Evolutionary conservation across 192 early-diverging fungal species (phyloP), one percentile per base, ranked within the genome.

Genomic region (Umbelopsis vinacea): DNA sequence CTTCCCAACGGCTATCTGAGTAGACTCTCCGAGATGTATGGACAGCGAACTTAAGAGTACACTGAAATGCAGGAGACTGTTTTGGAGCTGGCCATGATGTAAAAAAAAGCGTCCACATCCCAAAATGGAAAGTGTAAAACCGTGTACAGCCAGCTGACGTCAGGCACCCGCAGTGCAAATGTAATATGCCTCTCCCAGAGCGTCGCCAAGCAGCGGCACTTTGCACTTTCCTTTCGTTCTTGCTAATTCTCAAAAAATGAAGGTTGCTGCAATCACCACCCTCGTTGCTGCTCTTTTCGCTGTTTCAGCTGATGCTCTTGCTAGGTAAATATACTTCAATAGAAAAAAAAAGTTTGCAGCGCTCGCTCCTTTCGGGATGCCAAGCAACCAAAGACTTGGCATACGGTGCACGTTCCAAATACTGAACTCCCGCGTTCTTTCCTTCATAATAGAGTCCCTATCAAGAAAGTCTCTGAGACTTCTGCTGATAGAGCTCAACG

Each of bases 381-480:
- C 57, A 63, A 63, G 57, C 24, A 29, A 29, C 35, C 17, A 9
- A 17, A n/a, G 15, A 17, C 48, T 50, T 50, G 48, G 57, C 57
- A 63, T 37, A 3, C 26, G 2, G 15, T 38, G 35, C 33, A 35
- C 48, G 48, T 21, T 63, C 57, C 26, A 63, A 63, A n/a, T 63
- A 11, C 63, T 72, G 29, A 29, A 40, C 29, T 43, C 24, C 43
- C 48, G n/a, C 48, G 11, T 50, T 50, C 1, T 17, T 14, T 6
- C 48, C 0, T 43, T 43, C 40, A 43, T 43, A 43, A 60, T 72
- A 89, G 88, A 52, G 74, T 89, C 45, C 69, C 76, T 33, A 82
- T 94, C 78, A 93, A 93, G 82, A 91, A 92, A 81, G 74, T 86
- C 17, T 38, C 75, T 19, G 84, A 93, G 66, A 86, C 90, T 22